Percentiles rank a stretch among this genome's conserved stretches.
Conservation (phyloP, 139 green algal genomes). For the Mychonastes homosphaera region DNA sequence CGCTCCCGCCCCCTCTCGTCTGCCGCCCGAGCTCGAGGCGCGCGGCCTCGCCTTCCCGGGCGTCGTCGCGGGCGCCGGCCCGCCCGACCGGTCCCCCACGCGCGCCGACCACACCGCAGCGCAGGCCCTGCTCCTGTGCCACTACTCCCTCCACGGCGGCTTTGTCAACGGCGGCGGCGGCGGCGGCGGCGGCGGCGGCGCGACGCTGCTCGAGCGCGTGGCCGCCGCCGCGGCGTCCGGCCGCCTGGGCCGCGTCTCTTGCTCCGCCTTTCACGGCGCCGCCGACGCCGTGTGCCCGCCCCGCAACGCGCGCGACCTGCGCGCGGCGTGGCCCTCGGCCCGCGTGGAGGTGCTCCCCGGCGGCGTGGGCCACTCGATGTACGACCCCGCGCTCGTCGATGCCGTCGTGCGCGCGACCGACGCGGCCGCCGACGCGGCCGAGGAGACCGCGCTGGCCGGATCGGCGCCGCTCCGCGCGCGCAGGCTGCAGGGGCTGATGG, state of each 20-base stretch:
- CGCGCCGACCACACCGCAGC: too few relatives aligned
- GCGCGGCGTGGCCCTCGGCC: slow-evolving; percentile 37
- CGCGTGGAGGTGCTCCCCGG: slow-evolving; percentile 36
- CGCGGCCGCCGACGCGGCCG: too few relatives aligned
- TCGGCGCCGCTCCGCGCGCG: too few relatives aligned
- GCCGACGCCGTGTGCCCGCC: slow-evolving; percentile 52
- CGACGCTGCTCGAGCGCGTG: slow-evolving; percentile 6
- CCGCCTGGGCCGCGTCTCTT: slow-evolving; percentile 26
- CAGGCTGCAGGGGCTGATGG: too few relatives aligned
- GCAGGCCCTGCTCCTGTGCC: slow-evolving; percentile 48
- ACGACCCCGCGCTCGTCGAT: slow-evolving; percentile 40
- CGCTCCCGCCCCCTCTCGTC: neutral
- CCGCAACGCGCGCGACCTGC: slow-evolving; percentile 34
- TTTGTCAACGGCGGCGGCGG: slow-evolving; percentile 23
- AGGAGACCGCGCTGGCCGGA: too few relatives aligned
- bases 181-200: too few relatives aligned
- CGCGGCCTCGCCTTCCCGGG: slow-evolving; percentile 12
- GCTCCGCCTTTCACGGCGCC: slow-evolving; percentile 49
- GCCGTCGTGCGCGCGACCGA: slow-evolving; percentile 42
- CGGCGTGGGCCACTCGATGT: slow-evolving; percentile 48
- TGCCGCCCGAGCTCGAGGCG: neutral
- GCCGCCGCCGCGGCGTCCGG: slow-evolving; percentile 3
- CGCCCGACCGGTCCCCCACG: too few relatives aligned
- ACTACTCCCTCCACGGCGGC: slow-evolving; percentile 44
- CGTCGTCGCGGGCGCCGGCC: too few relatives aligned